Evolutionary conservation across 2,329 filamentous ascomycete species (phyloP).

Genomic region (Calonectria multiphialidica): DNA sequence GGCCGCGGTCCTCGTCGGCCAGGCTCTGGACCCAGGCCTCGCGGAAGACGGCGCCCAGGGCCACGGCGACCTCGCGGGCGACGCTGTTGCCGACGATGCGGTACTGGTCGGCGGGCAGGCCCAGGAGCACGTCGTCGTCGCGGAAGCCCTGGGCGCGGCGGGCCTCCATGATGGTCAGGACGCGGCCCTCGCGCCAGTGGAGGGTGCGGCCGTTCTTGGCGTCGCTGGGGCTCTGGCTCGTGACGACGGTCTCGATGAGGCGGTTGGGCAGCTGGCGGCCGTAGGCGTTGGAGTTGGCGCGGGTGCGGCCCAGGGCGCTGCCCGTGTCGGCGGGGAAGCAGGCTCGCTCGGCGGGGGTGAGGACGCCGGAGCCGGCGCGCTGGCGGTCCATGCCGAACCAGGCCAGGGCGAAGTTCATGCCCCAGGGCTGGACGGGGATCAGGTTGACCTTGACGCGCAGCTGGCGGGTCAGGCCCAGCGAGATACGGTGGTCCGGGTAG

Average conservation of each 20-base stretch:
- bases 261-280: conserved; percentile 62
- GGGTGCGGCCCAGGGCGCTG: conserved; percentile 51
- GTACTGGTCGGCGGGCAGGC: conserved; percentile 66
- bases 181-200: conserved; percentile 76
- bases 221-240: conserved; percentile 63
- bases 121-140: conserved; percentile 78
- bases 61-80: conserved; percentile 74
- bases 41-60: conserved; percentile 73
- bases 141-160: conserved; percentile 77
- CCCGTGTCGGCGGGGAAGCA: conserved; percentile 51
- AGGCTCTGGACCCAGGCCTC: conserved; percentile 60
- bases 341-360: conserved; percentile 53
- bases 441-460: conserved; percentile 61
- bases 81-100: conserved; percentile 83
- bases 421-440: conserved; percentile 71
- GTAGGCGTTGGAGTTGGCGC: conserved; percentile 59
- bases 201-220: conserved; percentile 65
- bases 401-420: conserved; percentile 63
- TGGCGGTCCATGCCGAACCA: conserved; percentile 51
- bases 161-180: conserved; percentile 74
- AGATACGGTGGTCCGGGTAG: conserved; percentile 76
- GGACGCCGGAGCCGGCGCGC: conserved; percentile 45
- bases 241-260: conserved; percentile 75
- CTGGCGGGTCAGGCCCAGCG: conserved; percentile 51
- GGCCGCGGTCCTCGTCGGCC: conserved; percentile 25